phyloP scores from a whole-genome alignment of 352 stramenopile genomes.

The Phytophthora kernoviae region DNA sequence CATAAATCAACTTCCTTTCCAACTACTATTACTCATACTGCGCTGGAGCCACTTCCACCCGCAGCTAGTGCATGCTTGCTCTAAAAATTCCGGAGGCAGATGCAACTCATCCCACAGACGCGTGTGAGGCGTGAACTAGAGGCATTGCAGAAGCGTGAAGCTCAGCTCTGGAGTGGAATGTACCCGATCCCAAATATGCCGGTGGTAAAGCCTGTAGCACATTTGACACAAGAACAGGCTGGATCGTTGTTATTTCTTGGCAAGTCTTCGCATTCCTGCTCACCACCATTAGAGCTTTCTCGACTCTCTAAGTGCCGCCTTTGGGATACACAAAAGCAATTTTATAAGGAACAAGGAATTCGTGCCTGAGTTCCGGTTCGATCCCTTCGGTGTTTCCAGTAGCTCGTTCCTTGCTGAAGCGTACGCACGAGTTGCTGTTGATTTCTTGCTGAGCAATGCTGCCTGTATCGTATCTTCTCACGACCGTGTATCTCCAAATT shows the following conservation, averaged over 20 bases:
- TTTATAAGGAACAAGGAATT: slow-evolving; percentile 81
- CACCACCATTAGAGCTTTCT: slow-evolving; percentile 3
- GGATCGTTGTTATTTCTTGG: slow-evolving; percentile 5
- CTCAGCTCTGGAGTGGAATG: slow-evolving; percentile 36
- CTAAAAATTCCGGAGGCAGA: slow-evolving; percentile 56
- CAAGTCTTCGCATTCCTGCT: background rate
- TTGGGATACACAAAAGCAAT: slow-evolving; percentile 81
- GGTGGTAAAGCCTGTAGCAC: background rate
- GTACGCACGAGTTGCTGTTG: slow-evolving; percentile 58
- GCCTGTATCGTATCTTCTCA: slow-evolving; percentile 6
- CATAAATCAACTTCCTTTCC: slow-evolving; percentile 62
- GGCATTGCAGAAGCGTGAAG: slow-evolving; percentile 28
- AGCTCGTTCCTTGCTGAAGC: slow-evolving; percentile 71
- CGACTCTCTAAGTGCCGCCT: slow-evolving; percentile 62
- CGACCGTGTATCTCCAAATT: slow-evolving; percentile 45
- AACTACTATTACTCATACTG: slow-evolving; percentile 65
- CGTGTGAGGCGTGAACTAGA: slow-evolving; percentile 44
- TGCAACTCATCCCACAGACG: slow-evolving; percentile 48
- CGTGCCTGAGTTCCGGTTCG: slow-evolving; percentile 66
- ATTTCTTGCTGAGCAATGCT: slow-evolving; percentile 52
- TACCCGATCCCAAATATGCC: slow-evolving; percentile 12
- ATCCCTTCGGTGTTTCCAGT: slow-evolving; percentile 81
- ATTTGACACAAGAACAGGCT: background rate
- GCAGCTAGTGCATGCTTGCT: slow-evolving; percentile 34
- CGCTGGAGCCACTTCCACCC: slow-evolving; percentile 81